Conservation (phyloP, 2,329 filamentous ascomycete species). For the Stachybotrys chlorohalonatus region DNA sequence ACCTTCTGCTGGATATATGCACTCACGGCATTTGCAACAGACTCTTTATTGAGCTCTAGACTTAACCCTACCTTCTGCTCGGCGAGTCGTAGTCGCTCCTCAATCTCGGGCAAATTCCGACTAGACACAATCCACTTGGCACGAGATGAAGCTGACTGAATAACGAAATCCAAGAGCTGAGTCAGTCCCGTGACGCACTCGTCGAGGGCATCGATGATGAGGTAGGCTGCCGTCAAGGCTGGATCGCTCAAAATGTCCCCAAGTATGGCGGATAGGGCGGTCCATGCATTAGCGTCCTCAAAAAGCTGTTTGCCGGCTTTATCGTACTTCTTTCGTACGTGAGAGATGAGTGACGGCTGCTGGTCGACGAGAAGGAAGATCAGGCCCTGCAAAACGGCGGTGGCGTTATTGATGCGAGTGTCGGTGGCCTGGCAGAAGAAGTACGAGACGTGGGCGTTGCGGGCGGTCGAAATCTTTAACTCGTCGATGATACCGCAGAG, state of each 20-base stretch:
- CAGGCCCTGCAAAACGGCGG: slow-evolving; percentile 31
- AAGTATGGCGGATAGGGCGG: slow-evolving; percentile 26
- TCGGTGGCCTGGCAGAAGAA: slow-evolving; percentile 36
- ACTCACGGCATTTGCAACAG: slow-evolving; percentile 23
- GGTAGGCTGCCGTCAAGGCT: slow-evolving; percentile 12
- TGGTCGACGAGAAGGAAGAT: slow-evolving; percentile 27
- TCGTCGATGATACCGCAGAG: slow-evolving; percentile 25
- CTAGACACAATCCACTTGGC: slow-evolving; percentile 37
- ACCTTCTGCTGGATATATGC: slow-evolving; percentile 27
- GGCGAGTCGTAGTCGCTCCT: slow-evolving; percentile 12
- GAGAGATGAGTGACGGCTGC: slow-evolving; percentile 18
- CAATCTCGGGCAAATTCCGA: slow-evolving; percentile 28
- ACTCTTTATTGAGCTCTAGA: slow-evolving; percentile 26
- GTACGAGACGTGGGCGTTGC: background rate
- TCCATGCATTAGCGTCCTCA: slow-evolving; percentile 26
- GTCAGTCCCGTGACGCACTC: slow-evolving; percentile 25
- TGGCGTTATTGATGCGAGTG: slow-evolving; percentile 24
- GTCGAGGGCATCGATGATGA: slow-evolving; percentile 39
- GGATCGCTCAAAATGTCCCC: slow-evolving; percentile 26
- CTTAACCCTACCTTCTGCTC: slow-evolving; percentile 16
- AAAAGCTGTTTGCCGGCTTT: slow-evolving; percentile 24
- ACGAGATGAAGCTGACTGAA: slow-evolving; percentile 2
- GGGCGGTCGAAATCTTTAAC: background rate
- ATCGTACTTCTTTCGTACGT: slow-evolving; percentile 25
- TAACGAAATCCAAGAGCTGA: slow-evolving; percentile 21